Base-by-base conservation (phyloP, 1,284 basidiomycete species). In the Puccinia polysora region DNA sequence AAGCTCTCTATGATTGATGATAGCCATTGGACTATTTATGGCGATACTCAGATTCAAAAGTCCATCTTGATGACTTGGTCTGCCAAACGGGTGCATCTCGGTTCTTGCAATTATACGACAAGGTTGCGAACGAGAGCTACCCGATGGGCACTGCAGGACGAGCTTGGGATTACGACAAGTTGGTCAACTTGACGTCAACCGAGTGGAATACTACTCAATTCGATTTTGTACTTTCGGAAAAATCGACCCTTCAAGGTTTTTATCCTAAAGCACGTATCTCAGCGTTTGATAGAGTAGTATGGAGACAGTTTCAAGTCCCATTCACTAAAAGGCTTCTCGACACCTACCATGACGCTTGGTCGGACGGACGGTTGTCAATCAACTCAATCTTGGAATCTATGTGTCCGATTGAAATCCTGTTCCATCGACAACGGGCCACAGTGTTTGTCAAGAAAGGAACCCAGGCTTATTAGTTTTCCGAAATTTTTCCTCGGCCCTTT, bases 91-190 rank as follows among this genome's bases (percentile, higher is more conserved):
- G 65, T 18, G 65, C 52, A 56, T 56, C 52, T 30, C 53, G 65
- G 18, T 68, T 68, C 49, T 18, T 68, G 4, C 65, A 68, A 68
- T 34, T 68, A 30, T 28, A 68, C 20, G 65, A 68, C 34, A n/a
- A 25, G 7, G 65, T 58, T 45, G 38, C 38, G 12, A 40, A 3
- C 18, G 32, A 12, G 15, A 60, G 2, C 34, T 60, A 60, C 23
- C 34, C 58, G 8, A 14, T 43, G 15, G 14, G 1, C 8, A 60
- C 18, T 14, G 18, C 20, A 40, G 50, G 50, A 8, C 18, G 14
- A 2, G 23, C 34, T 23, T 67, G 47, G 49, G 34, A 28, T 18
- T 52, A 67, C 32, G 45, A 53, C 30, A 67, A 50, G 34, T 36
- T 38, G 15, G 47, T 34, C 36, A 67, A 53, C 30, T 25, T 55